These are phyloP conservation scores for Lavandula angustifolia DNA, from an alignment of 257 asterid species.

Conservation along the genomic window DNA sequence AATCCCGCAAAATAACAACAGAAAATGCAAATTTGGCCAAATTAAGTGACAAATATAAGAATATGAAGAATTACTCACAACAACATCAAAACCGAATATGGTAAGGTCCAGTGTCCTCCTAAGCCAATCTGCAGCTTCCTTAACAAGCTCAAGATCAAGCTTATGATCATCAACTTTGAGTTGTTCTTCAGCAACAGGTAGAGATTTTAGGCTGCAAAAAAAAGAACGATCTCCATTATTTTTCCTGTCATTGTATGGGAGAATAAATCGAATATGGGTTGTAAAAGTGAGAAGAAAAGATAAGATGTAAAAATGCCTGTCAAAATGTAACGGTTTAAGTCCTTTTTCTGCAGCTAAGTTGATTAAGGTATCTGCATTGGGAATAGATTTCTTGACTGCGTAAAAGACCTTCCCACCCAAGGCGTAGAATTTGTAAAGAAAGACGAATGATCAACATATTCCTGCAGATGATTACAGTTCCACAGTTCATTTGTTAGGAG, in stretches of 20 bases:
- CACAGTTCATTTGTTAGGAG: conserved; percentile 21
- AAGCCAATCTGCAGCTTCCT: conserved; percentile 75
- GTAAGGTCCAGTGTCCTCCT: conserved; percentile 75
- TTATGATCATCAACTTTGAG: conserved; percentile 40
- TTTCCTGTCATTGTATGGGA: conserved; percentile 11
- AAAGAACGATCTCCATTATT: conserved; percentile 19
- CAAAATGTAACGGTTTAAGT: conserved; percentile 73
- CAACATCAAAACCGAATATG: conserved; percentile 90
- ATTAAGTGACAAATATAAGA: conserved; percentile 3
- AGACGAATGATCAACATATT: conserved; percentile 94
- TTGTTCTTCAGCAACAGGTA: conserved; percentile 65
- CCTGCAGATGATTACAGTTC: conserved; percentile 53
- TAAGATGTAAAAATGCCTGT: conserved; percentile 53
- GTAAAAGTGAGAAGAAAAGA: conserved; percentile 21
- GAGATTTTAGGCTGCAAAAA: conserved; percentile 80
- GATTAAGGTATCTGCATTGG: conserved; percentile 72
- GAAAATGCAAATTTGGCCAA: neutral
- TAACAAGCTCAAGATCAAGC: conserved; percentile 80
- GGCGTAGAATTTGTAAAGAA: conserved; percentile 80
- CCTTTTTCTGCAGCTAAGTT: conserved; percentile 56
- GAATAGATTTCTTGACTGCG: conserved; percentile 85
- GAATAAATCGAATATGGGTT: conserved; percentile 12
- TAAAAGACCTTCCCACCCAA: conserved; percentile 75
- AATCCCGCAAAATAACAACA: neutral
- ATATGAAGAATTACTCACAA: conserved; percentile 52